Evolutionary conservation across 371 early-diverging fungal genomes (phyloP).

Genomic region (Neoconidiobolus thromboides): DNA sequence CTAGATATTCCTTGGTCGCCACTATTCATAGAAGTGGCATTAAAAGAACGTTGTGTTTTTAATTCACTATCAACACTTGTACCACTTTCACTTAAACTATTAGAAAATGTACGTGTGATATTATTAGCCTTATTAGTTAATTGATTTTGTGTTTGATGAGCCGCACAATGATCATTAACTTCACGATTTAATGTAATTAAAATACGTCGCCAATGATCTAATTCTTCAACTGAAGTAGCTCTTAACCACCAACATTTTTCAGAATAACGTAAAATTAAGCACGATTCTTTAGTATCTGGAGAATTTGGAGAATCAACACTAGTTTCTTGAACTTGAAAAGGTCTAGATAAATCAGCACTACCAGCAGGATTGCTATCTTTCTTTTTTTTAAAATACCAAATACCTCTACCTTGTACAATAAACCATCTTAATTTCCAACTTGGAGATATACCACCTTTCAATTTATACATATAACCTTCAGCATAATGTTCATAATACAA

Average conservation of each 20-base stretch:
- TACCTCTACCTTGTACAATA: background rate
- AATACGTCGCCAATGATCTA: conserved; percentile 4
- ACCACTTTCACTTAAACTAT: background rate
- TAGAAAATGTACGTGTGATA: background rate
- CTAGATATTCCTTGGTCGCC: background rate
- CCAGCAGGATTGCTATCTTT: background rate
- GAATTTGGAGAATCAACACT: background rate
- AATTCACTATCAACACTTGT: background rate
- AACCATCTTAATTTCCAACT: conserved; percentile 1
- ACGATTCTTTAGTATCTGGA: background rate
- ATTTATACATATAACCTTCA: conserved; percentile 2
- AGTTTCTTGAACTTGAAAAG: conserved; percentile 5
- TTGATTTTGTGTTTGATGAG: background rate
- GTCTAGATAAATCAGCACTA: background rate
- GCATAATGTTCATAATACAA: conserved; percentile 3
- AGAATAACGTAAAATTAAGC: background rate
- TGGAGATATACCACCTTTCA: background rate
- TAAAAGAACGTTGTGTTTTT: background rate
- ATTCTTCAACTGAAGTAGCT: background rate
- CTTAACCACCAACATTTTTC: conserved; percentile 3
- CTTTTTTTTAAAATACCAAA: background rate
- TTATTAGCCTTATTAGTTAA: background rate
- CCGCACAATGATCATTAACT: background rate
- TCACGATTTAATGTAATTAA: conserved; percentile 1
- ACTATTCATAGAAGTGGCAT: background rate